These are phyloP conservation scores for Xylariaceae sp. DNA, from an alignment of 2,329 filamentous ascomycete species.

Conservation along the genomic window DNA sequence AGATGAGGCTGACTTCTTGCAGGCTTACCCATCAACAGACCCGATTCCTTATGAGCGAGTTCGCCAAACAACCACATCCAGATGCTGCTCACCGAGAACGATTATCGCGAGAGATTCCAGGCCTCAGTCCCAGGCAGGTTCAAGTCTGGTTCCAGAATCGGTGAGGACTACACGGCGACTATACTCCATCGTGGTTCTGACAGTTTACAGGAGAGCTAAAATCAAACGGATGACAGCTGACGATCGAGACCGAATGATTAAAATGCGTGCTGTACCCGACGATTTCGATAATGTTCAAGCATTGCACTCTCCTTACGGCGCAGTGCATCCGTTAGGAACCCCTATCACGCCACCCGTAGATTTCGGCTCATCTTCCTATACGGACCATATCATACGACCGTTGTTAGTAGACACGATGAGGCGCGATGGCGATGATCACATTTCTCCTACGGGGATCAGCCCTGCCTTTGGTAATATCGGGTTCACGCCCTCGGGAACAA, in stretches of 20 bases:
- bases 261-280: slow-evolving; percentile 65
- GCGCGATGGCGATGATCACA: slow-evolving; percentile 57
- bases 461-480: slow-evolving; percentile 62
- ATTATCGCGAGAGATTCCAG: slow-evolving; percentile 83
- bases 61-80: slow-evolving; percentile 88
- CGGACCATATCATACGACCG: slow-evolving; percentile 59
- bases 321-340: slow-evolving; percentile 48
- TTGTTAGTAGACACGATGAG: slow-evolving; percentile 63
- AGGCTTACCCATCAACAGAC: slow-evolving; percentile 95
- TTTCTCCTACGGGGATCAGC: slow-evolving; percentile 61
- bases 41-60: slow-evolving; percentile 96
- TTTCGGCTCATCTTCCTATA: slow-evolving; percentile 44
- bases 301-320: slow-evolving; percentile 61
- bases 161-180: slow-evolving; percentile 45
- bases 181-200: slow-evolving; percentile 18
- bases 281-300: slow-evolving; percentile 67
- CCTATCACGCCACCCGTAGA: slow-evolving; percentile 46
- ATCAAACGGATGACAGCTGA: slow-evolving; percentile 67
- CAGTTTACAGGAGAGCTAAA: slow-evolving; percentile 53
- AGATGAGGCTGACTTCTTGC: slow-evolving; percentile 32
- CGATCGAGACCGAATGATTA: slow-evolving; percentile 65
- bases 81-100: slow-evolving; percentile 86
- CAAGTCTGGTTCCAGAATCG: slow-evolving; percentile 99
- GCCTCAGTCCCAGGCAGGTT: slow-evolving; percentile 84
- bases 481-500: slow-evolving; percentile 50